Base-by-base conservation (phyloP, 139 green algal species). In the Chlamydomonas urium region DNA sequence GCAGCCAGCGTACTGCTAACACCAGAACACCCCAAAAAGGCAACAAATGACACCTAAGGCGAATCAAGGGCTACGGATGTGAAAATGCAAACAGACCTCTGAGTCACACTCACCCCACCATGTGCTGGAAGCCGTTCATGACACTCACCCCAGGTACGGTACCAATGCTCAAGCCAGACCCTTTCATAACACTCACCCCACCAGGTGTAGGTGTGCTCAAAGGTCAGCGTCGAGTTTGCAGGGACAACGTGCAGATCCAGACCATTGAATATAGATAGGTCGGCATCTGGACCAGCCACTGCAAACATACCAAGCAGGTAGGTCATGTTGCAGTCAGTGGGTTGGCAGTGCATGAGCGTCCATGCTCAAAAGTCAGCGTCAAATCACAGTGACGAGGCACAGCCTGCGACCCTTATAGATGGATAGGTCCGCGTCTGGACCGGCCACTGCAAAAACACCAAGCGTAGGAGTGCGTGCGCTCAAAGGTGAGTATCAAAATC, bases 171-270 rank as follows among this genome's bases (percentile, higher is more conserved):
- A n/a, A n/a, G n/a, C n/a, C n/a, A n/a, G n/a, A n/a, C n/a, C n/a
- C n/a, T n/a, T 66, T 5, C 61, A 48, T 33, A 8, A 33, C 24
- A 77, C 83, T 82, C 66, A 88, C 89, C 88, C 75, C 86, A 94
- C 82, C 87, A 94, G 0, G 88, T 90, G 79, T 95, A 94, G 0
- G 80, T 89, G 76, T 95, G 90, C 74, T 92, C 86, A 68, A 95
- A 95, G 0, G 88, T 92, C 23, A 95, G 82, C 2, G 87, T 94
- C 0, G 75, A 67, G 35, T 81, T 60, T 1, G 84, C 74, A 17
- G 70, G 68, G 3, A 95, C 74, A 6, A 89, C 74, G 8, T 87
- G 66, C 4, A 93, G 63, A 29, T 88, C 79, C 59, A 90, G 87
- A 17, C 78, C 82, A 2, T 77, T 56, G 50, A 92, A 87, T 8